Base-by-base conservation (phyloP, 495 filamentous ascomycete species). In the Penicillium pulvis region DNA sequence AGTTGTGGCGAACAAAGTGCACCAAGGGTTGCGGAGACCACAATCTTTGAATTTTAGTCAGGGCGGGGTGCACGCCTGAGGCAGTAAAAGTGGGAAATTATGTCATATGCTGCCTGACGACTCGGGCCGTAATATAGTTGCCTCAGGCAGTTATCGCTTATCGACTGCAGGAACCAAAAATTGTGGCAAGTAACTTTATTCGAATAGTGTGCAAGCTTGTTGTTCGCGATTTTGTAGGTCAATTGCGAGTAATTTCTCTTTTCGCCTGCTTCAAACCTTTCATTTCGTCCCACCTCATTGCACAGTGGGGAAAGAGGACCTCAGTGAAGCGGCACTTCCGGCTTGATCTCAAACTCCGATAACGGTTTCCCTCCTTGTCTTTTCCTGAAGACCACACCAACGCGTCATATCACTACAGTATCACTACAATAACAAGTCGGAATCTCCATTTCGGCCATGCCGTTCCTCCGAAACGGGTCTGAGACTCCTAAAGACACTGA, bases 1-100 rank as follows among this genome's bases (percentile, higher is more conserved):
- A 36, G 45, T 53, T 39, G 56, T 47, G 43, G 55, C 46, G 56
- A 66, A 36, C 17, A 52, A 52, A 52, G 19, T 57, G 53, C 45
- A 57, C 53, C 14, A 39, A 51, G 53, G 44, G 53, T 61, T 55
- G 59, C 57, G 60, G 64, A 59, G 59, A 56, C 47, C 46, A 63
- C 65, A 70, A 70, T 70, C 67, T 70, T 68, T 68, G 67, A 67
- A 68, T 65, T 70, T 70, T 70, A 70, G 64, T 69, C 64, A 69
- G 60, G 64, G 67, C 62, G 67, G 67, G 67, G 67, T 64, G 58
- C 31, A n/a, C 20, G 62, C 67, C 67, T 70, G 51, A 70, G 67
- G 67, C 67, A 60, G n/a, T 19, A 53, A 53, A 36, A 53, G 51
- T 44, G 51, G 36, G 51, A 53, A 55, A 60, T 51, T 66, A 68